A percentile compares a stretch with the other conserved stretches of the same genome.
Evolutionary conservation across 2,329 filamentous ascomycete species (phyloP).

Genomic region (Paecilomyces niveus): DNA sequence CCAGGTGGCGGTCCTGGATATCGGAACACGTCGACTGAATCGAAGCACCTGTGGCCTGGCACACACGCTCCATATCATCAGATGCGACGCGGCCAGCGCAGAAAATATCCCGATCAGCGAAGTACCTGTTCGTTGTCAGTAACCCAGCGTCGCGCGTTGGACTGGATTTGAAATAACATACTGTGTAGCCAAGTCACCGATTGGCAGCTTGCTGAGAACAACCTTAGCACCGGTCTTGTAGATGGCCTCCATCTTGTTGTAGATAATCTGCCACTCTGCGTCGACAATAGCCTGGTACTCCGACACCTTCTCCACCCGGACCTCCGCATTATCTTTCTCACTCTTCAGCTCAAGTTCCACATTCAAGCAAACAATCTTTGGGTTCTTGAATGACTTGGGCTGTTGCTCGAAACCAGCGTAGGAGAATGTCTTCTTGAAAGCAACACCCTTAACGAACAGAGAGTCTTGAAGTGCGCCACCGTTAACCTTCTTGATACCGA

Average conservation of each 20-base stretch:
- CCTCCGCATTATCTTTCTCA: constrained; percentile 98
- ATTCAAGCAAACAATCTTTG: constrained; percentile 95
- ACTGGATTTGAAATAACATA: constrained; percentile 24
- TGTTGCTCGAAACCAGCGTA: constrained; percentile 99
- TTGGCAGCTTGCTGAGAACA: constrained; percentile 92
- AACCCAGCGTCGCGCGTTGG: background rate
- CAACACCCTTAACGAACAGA: constrained; percentile 93
- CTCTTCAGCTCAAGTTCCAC: constrained; percentile 98
- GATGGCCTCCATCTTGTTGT: constrained; percentile 94
- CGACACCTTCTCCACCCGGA: constrained; percentile 94
- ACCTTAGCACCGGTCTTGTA: constrained; percentile 95
- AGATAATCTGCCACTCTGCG: constrained; percentile 99
- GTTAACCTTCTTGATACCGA: constrained; percentile 96
- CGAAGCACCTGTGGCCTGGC: constrained; percentile 86
- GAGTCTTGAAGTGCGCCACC: constrained; percentile 94
- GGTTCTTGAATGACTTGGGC: constrained; percentile 88
- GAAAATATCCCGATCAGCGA: constrained; percentile 96
- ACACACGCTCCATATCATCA: constrained; percentile 93
- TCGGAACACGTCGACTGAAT: constrained; percentile 95
- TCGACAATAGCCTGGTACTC: constrained; percentile 99
- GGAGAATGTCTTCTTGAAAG: constrained; percentile 99
- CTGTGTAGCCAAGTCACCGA: constrained; percentile 95
- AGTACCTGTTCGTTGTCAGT: constrained; percentile 50
- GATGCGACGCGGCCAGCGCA: constrained; percentile 87
- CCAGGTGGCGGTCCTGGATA: constrained; percentile 81